These are phyloP conservation scores for Corinectria fuckeliana DNA, from an alignment of 2,329 filamentous ascomycete genomes.

Conservation along the genomic window DNA sequence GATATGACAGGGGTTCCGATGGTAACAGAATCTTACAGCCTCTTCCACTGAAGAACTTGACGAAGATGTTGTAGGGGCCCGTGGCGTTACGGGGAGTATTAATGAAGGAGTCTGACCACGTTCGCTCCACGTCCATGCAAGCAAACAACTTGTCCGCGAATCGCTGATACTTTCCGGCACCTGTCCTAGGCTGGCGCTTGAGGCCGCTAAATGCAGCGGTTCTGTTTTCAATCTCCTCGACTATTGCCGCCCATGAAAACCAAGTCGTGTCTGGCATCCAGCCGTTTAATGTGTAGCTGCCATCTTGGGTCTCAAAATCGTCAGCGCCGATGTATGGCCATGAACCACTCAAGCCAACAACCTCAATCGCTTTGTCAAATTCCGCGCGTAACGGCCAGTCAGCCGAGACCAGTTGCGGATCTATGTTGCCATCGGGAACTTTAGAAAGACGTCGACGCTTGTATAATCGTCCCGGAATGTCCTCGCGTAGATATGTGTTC, in stretches of 20 bases:
- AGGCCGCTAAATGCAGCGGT: constrained; percentile 19
- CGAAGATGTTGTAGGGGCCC: constrained; percentile 43
- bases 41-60: constrained; percentile 34
- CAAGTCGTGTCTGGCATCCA: constrained; percentile 51
- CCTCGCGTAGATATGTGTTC: constrained; percentile 48
- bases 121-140: constrained; percentile 56
- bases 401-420: constrained; percentile 8
- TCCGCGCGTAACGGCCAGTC: constrained; percentile 5
- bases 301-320: constrained; percentile 46
- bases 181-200: constrained; percentile 14
- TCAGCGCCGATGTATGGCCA: constrained; percentile 43
- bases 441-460: constrained; percentile 7
- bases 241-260: constrained; percentile 43
- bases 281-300: constrained; percentile 52
- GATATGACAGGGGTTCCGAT: constrained; percentile 32
- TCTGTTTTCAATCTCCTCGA: constrained; percentile 39
- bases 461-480: constrained; percentile 17
- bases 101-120: constrained; percentile 40
- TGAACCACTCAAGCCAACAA: constrained; percentile 34
- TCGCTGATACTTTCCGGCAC: constrained; percentile 20
- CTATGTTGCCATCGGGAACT: constrained; percentile 7
- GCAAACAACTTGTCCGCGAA: constrained; percentile 44
- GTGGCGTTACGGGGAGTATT: constrained; percentile 31
- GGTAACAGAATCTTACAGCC: constrained; percentile 2
- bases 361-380: constrained; percentile 32